Conservation (phyloP, 306 rosid genomes). For the Vicia sativa region DNA sequence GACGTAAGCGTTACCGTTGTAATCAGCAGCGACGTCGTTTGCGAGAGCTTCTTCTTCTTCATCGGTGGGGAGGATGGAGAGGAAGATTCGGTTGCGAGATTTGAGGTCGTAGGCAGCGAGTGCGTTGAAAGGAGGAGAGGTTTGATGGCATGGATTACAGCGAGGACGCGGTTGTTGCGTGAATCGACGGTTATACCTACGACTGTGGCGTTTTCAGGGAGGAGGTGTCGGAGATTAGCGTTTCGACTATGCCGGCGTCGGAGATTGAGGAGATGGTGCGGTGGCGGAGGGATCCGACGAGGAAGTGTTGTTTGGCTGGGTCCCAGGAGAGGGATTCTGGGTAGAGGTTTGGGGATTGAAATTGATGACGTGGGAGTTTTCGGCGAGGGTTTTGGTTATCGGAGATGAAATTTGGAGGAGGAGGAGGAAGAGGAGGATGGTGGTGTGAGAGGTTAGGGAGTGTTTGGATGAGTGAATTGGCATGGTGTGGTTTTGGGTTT, state of each 20-base stretch:
- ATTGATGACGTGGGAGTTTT: constrained; percentile 54
- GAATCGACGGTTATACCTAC: constrained; percentile 70
- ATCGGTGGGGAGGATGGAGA: constrained; percentile 50
- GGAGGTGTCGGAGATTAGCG: constrained; percentile 65
- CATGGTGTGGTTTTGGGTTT: not conserved
- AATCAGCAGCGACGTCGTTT: constrained; percentile 72
- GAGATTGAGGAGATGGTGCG: constrained; percentile 66
- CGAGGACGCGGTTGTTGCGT: constrained; percentile 65
- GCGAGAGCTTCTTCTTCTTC: constrained; percentile 43
- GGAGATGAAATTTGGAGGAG: constrained; percentile 26
- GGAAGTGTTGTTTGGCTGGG: constrained; percentile 63
- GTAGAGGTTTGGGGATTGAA: constrained; percentile 78
- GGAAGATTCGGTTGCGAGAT: constrained; percentile 59
- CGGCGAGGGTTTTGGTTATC: constrained; percentile 36
- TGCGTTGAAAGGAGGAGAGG: constrained; percentile 74
- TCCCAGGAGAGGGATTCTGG: constrained; percentile 85
- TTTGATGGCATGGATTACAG: constrained; percentile 47
- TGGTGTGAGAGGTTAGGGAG: constrained; percentile 5
- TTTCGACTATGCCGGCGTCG: constrained; percentile 69
- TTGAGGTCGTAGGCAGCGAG: constrained; percentile 80
- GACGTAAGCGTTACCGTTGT: constrained; percentile 78
- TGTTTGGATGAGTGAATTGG: too few species aligned
- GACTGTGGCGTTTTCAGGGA: constrained; percentile 68
- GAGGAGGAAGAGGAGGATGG: constrained; percentile 32
- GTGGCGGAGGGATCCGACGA: constrained; percentile 59